Evolutionary conservation across 371 early-diverging fungal genomes (phyloP).

Genomic region (Rhizopus microsporus): DNA sequence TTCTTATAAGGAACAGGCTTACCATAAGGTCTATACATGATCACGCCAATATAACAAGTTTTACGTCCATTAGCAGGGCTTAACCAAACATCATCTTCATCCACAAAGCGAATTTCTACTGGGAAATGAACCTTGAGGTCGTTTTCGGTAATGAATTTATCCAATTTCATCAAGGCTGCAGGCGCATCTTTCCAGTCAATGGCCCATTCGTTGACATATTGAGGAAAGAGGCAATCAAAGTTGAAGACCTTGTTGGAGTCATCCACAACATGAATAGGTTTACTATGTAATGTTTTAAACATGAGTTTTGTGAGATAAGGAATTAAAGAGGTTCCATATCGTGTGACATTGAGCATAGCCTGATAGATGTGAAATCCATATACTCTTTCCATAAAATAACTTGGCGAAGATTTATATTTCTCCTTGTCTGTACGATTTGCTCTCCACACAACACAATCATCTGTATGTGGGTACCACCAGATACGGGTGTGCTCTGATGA

Average conservation of each 20-base stretch:
- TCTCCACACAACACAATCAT: constrained; percentile 76
- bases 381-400: constrained; percentile 55
- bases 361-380: constrained; percentile 70
- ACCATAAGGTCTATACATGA: constrained; percentile 84
- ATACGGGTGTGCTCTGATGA: constrained; percentile 81
- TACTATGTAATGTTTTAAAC: constrained; percentile 51
- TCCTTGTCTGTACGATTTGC: constrained; percentile 67
- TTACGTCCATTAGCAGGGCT: constrained; percentile 72
- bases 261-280: constrained; percentile 58
- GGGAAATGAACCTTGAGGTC: constrained; percentile 74
- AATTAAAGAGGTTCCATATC: constrained; percentile 60
- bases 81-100: constrained; percentile 76
- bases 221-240: constrained; percentile 84
- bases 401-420: constrained; percentile 20
- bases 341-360: constrained; percentile 61
- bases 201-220: constrained; percentile 88
- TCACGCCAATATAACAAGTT: constrained; percentile 82
- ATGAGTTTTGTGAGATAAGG: constrained; percentile 62
- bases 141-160: constrained; percentile 57
- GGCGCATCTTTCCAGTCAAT: constrained; percentile 70
- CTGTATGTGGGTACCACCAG: constrained; percentile 88
- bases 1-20: constrained; percentile 72
- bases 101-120: constrained; percentile 80
- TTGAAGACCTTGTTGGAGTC: constrained; percentile 76
- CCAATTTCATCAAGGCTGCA: constrained; percentile 63